These are phyloP conservation scores for Trichosporon sp. DNA, from an alignment of 1,284 basidiomycete species.

Conservation along the genomic window DNA sequence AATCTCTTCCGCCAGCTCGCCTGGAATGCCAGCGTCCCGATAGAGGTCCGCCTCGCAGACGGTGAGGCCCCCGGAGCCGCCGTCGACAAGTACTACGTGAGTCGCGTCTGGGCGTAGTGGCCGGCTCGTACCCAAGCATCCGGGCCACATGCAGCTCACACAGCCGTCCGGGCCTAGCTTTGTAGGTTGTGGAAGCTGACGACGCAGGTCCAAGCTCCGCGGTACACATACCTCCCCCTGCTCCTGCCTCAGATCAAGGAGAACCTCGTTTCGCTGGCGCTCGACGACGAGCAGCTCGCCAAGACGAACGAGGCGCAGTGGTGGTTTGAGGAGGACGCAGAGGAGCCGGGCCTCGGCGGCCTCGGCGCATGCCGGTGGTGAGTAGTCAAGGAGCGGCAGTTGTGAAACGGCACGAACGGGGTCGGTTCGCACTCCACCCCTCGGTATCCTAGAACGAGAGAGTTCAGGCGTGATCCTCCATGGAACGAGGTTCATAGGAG, in stretches of 20 bases:
- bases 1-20: constrained; percentile 45
- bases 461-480: too few relatives aligned
- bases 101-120: constrained; percentile 11
- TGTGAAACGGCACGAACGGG: not conserved
- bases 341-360: constrained; percentile 51
- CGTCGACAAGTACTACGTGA: constrained; percentile 45
- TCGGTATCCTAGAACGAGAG: too few relatives aligned
- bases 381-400: constrained; percentile 39
- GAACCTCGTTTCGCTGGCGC: constrained; percentile 80
- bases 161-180: not conserved
- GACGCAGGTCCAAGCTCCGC: constrained; percentile 60
- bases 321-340: constrained; percentile 78
- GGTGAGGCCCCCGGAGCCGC: constrained; percentile 29
- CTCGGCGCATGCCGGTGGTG: constrained; percentile 63
- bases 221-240: constrained; percentile 86
- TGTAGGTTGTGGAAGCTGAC: not conserved
- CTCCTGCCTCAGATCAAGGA: constrained; percentile 76
- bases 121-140: too few relatives aligned
- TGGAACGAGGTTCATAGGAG: too few relatives aligned
- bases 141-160: not conserved
- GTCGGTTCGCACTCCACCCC: too few relatives aligned
- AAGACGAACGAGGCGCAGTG: constrained; percentile 65
- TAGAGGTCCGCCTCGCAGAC: constrained; percentile 40
- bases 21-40: constrained; percentile 45
- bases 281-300: constrained; percentile 71